Evolutionary conservation across 2,329 filamentous ascomycete genomes (phyloP).

Genomic region (Aspergillus neoniger): DNA sequence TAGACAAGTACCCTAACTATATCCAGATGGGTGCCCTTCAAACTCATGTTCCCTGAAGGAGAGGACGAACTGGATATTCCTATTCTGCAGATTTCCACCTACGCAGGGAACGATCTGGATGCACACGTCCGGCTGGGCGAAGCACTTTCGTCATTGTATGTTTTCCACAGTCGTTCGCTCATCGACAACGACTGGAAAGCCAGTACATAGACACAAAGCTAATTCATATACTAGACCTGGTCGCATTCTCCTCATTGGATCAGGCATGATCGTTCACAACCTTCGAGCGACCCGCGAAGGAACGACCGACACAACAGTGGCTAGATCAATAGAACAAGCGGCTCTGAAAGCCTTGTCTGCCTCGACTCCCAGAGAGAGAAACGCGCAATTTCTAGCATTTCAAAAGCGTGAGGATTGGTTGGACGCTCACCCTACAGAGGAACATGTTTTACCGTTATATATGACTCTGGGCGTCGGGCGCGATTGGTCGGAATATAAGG

Average conservation of each 20-base stretch:
- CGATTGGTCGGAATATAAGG: not conserved
- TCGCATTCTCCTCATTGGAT: not conserved
- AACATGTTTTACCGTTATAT: constrained; percentile 5
- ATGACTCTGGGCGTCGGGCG: not conserved
- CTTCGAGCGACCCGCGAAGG: not conserved
- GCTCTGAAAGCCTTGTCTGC: not conserved
- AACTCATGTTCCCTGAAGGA: constrained; percentile 5
- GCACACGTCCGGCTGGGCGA: not conserved
- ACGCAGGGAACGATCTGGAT: not conserved
- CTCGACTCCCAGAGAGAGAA: not conserved
- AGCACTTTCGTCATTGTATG: not conserved
- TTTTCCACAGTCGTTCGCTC: not conserved
- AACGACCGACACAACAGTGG: not conserved
- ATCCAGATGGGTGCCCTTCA: constrained; percentile 1
- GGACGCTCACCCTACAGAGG: not conserved
- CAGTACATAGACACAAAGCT: not conserved
- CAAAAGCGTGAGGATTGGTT: not conserved
- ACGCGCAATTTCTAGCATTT: not conserved
- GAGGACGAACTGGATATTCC: not conserved
- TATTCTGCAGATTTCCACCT: not conserved
- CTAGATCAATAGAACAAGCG: not conserved
- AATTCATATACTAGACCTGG: not conserved
- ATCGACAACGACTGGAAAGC: not conserved
- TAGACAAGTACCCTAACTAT: not conserved
- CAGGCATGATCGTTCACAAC: constrained; percentile 5